Evolutionary conservation across 2,329 filamentous ascomycete genomes (phyloP).

Genomic region (Cryphonectria nitschkei): DNA sequence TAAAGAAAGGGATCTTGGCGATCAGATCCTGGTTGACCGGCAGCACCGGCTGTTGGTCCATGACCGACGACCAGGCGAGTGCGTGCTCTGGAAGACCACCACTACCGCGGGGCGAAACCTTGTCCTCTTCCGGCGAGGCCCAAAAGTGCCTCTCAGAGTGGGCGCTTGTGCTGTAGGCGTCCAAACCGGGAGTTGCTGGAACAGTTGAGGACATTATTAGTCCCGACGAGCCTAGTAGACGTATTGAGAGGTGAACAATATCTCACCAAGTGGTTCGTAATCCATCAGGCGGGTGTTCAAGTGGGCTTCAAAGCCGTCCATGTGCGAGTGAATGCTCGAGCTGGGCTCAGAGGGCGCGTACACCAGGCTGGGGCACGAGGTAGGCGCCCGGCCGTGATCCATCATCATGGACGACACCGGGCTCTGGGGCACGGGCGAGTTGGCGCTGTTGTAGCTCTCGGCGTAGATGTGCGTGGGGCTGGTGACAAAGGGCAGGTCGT

Average conservation of each 20-base stretch:
- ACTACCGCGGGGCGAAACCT: slow-evolving; percentile 47
- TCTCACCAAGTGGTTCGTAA: slow-evolving; percentile 60
- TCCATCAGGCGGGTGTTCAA: slow-evolving; percentile 58
- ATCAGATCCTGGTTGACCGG: slow-evolving; percentile 67
- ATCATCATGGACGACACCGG: slow-evolving; percentile 59
- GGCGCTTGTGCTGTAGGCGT: slow-evolving; percentile 55
- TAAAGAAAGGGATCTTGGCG: slow-evolving; percentile 81
- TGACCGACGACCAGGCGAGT: slow-evolving; percentile 52
- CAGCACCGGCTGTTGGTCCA: slow-evolving; percentile 51
- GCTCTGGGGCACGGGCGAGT: slow-evolving; percentile 59
- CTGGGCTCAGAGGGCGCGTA: slow-evolving; percentile 64
- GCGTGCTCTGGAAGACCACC: slow-evolving; percentile 46
- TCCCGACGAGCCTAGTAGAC: slow-evolving; percentile 28
- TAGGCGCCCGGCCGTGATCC: slow-evolving; percentile 55
- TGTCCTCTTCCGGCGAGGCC: slow-evolving; percentile 51
- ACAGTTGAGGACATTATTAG: slow-evolving; percentile 31
- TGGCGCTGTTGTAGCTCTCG: slow-evolving; percentile 57
- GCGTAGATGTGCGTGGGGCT: slow-evolving; percentile 59
- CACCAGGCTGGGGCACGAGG: slow-evolving; percentile 63
- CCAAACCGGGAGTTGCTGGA: slow-evolving; percentile 56
- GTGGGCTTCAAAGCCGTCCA: slow-evolving; percentile 61
- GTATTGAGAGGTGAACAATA: slow-evolving; percentile 44
- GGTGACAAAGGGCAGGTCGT: slow-evolving; percentile 60
- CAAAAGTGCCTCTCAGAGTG: slow-evolving; percentile 53
- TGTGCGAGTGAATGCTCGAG: slow-evolving; percentile 63